Percentiles rank a stretch among this genome's conserved stretches.
Evolutionary conservation across 805 yeast genomes (phyloP).

Genomic region (Myxozyma lipomycoides): DNA sequence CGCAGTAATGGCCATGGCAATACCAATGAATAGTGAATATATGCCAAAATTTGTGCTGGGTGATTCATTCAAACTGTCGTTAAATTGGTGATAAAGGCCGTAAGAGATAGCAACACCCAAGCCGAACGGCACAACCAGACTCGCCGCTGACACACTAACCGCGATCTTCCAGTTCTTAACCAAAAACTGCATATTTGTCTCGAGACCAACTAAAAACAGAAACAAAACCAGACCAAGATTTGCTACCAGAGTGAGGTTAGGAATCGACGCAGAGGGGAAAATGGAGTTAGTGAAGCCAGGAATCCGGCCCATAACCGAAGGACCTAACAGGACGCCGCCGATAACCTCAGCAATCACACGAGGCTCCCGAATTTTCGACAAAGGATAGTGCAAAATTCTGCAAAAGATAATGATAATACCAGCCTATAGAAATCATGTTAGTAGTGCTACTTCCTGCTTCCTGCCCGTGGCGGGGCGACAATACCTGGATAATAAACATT

Average conservation of each 20-base stretch:
- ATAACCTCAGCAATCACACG: slow-evolving; percentile 78
- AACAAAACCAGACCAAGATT: slow-evolving; percentile 71
- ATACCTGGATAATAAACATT: slow-evolving; percentile 64
- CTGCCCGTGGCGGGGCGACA: slow-evolving; percentile 38
- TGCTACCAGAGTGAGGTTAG: slow-evolving; percentile 63
- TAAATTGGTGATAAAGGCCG: slow-evolving; percentile 54
- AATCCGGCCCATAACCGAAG: slow-evolving; percentile 67
- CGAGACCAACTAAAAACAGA: slow-evolving; percentile 72
- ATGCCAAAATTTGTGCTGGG: slow-evolving; percentile 58
- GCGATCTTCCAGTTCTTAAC: slow-evolving; percentile 60
- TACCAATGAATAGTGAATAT: slow-evolving; percentile 75
- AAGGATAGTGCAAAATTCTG: slow-evolving; percentile 57
- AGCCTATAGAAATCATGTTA: slow-evolving; percentile 36
- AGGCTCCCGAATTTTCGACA: slow-evolving; percentile 65
- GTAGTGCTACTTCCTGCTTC: background rate
- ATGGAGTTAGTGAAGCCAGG: slow-evolving; percentile 62
- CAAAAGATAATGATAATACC: slow-evolving; percentile 47
- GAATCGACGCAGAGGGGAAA: slow-evolving; percentile 60
- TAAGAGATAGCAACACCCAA: slow-evolving; percentile 68
- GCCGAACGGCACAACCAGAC: slow-evolving; percentile 77
- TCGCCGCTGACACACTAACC: slow-evolving; percentile 60
- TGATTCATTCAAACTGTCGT: slow-evolving; percentile 28
- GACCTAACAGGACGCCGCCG: slow-evolving; percentile 71
- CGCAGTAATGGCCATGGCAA: slow-evolving; percentile 80
- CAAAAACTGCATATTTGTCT: slow-evolving; percentile 66